A percentile compares a stretch with the other conserved stretches of the same genome.
Conservation (phyloP, 2,329 filamentous ascomycete genomes). For the Coniochaeta pulveracea region DNA sequence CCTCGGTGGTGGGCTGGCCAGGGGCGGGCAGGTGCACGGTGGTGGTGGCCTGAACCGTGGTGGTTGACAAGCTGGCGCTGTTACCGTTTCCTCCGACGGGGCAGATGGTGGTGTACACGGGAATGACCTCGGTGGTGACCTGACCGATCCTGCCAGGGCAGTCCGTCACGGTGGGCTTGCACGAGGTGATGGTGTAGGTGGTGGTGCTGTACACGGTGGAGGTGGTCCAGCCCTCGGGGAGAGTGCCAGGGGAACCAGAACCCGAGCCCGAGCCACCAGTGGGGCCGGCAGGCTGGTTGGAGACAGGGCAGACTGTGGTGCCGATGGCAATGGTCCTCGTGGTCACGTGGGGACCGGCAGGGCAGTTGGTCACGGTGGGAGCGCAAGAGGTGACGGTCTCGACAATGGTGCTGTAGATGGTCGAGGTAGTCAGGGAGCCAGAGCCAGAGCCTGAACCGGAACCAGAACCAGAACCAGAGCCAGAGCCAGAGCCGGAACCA, state of each 20-base stretch:
- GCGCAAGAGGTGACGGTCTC: slow-evolving; percentile 21
- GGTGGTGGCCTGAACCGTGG: slow-evolving; percentile 1
- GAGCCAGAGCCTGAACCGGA: too few relatives aligned
- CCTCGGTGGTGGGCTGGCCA: slow-evolving; percentile 1
- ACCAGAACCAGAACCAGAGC: too few relatives aligned
- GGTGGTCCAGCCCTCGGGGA: slow-evolving; percentile 11
- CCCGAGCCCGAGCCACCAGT: not conserved
- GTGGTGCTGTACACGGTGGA: slow-evolving; percentile 21
- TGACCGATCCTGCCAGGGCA: slow-evolving; percentile 27
- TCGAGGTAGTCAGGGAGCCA: slow-evolving; percentile 16
- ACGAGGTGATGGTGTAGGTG: slow-evolving; percentile 20
- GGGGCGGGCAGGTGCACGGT: not conserved
- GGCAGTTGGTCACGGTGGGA: slow-evolving; percentile 17
- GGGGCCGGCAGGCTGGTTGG: slow-evolving; percentile 3
- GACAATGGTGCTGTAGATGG: slow-evolving; percentile 18
- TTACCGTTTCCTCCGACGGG: slow-evolving; percentile 7
- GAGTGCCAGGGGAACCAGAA: slow-evolving; percentile 4
- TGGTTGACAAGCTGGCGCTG: not conserved
- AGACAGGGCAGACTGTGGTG: slow-evolving; percentile 20
- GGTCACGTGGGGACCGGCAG: slow-evolving; percentile 14
- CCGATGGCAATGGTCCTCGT: slow-evolving; percentile 17
- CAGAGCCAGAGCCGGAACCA: too few relatives aligned
- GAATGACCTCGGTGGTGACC: slow-evolving; percentile 19
- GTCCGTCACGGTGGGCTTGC: slow-evolving; percentile 19
- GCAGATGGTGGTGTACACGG: slow-evolving; percentile 24